These are phyloP conservation scores for Somion occarium DNA, from an alignment of 1,284 basidiomycete species.

Conservation along the genomic window DNA sequence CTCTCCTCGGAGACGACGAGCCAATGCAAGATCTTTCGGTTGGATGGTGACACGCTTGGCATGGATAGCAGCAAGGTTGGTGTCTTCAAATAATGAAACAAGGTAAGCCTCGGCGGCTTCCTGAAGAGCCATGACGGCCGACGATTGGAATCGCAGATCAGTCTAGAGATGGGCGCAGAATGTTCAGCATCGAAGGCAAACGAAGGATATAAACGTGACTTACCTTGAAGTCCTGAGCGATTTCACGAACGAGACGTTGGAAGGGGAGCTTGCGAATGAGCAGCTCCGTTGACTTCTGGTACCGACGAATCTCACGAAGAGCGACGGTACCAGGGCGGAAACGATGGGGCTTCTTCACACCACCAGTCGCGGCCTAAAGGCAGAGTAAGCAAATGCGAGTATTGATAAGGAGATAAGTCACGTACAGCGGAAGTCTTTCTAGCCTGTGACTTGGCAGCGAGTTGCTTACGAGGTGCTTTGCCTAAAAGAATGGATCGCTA, in stretches of 20 bases:
- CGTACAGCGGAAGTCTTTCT: conserved; percentile 34
- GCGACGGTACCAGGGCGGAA: conserved; percentile 69
- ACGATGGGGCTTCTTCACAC: conserved; percentile 79
- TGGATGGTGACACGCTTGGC: conserved; percentile 74
- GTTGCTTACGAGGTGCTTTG: conserved; percentile 88
- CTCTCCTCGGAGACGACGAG: conserved; percentile 27
- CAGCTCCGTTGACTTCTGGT: conserved; percentile 81
- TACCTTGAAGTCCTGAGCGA: conserved; percentile 70
- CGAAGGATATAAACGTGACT: conserved; percentile 22
- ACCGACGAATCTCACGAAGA: conserved; percentile 80
- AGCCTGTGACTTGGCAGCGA: conserved; percentile 68
- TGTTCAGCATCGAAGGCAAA: conserved; percentile 25
- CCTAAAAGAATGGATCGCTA: too few species aligned
- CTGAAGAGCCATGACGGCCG: conserved; percentile 71
- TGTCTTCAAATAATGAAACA: conserved; percentile 73
- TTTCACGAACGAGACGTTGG: conserved; percentile 74
- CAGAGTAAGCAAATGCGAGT: not conserved
- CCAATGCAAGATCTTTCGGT: conserved; percentile 58
- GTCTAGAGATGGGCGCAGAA: conserved; percentile 52
- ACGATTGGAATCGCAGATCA: conserved; percentile 73
- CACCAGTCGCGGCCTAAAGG: conserved; percentile 46
- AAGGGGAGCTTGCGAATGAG: conserved; percentile 77
- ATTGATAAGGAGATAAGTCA: not conserved
- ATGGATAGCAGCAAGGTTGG: conserved; percentile 71
- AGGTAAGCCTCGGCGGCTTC: conserved; percentile 78